Conservation (phyloP, 495 filamentous ascomycete species). For the Penicillium coprophilum region DNA sequence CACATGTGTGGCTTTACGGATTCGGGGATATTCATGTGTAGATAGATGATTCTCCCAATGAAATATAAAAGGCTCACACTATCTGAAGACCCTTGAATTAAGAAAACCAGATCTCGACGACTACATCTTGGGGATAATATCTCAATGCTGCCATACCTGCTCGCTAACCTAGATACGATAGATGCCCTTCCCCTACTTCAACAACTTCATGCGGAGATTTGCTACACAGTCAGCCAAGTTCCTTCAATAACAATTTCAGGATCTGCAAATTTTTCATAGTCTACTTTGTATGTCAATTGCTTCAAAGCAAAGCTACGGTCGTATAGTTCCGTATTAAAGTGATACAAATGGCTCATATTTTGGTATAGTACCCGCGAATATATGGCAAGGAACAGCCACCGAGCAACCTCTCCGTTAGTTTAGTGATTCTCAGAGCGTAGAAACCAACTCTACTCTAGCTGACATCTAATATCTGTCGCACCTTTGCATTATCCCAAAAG, state of each 20-base stretch:
- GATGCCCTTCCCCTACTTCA: neutral
- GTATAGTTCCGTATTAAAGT: neutral
- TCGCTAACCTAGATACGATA: neutral
- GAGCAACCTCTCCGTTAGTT: neutral
- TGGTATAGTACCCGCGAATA: neutral
- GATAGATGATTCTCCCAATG: neutral
- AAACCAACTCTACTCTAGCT: neutral
- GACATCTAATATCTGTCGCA: neutral
- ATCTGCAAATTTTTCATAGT: neutral
- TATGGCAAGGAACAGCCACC: neutral
- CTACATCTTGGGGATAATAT: neutral
- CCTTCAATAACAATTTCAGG: neutral
- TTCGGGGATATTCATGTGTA: neutral
- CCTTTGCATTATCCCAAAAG: too few relatives aligned
- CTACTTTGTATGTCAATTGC: neutral
- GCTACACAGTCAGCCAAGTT: neutral
- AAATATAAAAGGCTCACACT: neutral
- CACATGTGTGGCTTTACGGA: too few relatives aligned
- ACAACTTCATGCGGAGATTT: neutral
- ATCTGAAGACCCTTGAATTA: neutral
- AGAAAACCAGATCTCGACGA: neutral
- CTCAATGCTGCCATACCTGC: neutral
- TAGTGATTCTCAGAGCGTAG: neutral
- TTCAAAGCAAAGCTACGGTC: neutral
- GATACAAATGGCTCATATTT: neutral